Evolutionary conservation across 805 yeast genomes (phyloP), one percentile per base, ranked within the genome.

Genomic region (Nakazawaea molendinolei): DNA sequence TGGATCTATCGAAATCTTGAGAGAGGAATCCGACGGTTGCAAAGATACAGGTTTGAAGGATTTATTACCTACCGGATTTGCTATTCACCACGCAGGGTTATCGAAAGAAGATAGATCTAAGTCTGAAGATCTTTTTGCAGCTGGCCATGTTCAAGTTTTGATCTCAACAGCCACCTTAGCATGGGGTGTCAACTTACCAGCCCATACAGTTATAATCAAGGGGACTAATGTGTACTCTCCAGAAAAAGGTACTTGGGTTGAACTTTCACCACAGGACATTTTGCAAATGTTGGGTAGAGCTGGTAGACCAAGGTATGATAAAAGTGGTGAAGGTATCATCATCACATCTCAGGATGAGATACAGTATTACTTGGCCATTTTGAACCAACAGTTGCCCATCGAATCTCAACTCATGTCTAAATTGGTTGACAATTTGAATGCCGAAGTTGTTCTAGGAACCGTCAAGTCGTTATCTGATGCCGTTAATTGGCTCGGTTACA

Each of bases 211-310:
- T 21, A 79, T 87, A 19, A 84, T 87, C 43, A 86, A 86, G 50
- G 97, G 97, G 0, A 90, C 98, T 0, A 95, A 86, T 50, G 79
- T 87, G 0, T 92, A 94, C 50, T 82, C 92, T 5, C 97, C 99
- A 0, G 92, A 83, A 44, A 74, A 73, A 43, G 95, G 97, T 37
- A 61, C 73, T 5, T 90, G 97, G 97, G 76, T 76, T 2, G 92
- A 85, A 50, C 61, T 90, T n/a, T 80, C 95, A 0, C 94, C 97
- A 0, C 98, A 90, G 50, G 97, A 92, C 59, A 81, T 90, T 25
- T 57, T 90, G 8, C 98, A 90, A 60, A 90, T 90, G 97, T 66
- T 90, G n/a, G 97, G 97, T 24, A 76, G 97, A 63, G 97, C 97
- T 14, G 97, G 97, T 47, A 72, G 98, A 58, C 98, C 98, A 0